A percentile compares a stretch with the other conserved stretches of the same genome.
Evolutionary conservation across 176 grass and related monocot species (phyloP).

Genomic region (Cymbopogon citratus): DNA sequence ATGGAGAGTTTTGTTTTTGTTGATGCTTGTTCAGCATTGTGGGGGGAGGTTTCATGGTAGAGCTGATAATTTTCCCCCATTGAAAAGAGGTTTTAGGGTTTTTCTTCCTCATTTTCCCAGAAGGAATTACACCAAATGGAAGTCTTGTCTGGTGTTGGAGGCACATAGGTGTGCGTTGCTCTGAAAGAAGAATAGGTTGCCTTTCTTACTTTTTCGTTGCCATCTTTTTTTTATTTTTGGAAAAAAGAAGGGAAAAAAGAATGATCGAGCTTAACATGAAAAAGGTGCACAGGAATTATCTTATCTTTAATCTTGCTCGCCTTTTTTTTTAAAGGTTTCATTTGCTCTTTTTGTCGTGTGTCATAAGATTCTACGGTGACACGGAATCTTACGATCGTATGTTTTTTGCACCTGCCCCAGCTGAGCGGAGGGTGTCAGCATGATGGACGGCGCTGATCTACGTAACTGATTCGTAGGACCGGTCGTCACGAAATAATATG

Average conservation of each 20-base stretch:
- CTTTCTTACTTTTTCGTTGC: conserved; percentile 28
- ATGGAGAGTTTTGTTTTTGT: conserved; percentile 26
- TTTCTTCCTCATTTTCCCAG: conserved; percentile 44
- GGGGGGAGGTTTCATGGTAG: conserved; percentile 38
- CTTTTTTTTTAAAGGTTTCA: neutral
- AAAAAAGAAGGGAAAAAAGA: conserved; percentile 23
- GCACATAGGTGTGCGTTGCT: conserved; percentile 40
- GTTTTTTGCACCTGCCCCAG: neutral
- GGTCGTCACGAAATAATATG: neutral
- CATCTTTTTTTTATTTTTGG: conserved; percentile 20
- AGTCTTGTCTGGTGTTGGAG: conserved; percentile 41
- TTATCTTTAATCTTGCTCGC: conserved; percentile 5
- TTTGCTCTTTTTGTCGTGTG: neutral
- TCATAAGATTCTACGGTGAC: neutral
- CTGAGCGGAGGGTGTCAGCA: neutral
- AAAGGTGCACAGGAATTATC: conserved; percentile 29
- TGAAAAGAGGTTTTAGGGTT: conserved; percentile 46
- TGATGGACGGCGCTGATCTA: conserved; percentile 19
- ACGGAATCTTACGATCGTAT: neutral
- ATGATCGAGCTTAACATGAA: conserved; percentile 40
- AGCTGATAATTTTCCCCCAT: conserved; percentile 21
- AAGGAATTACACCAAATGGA: conserved; percentile 36
- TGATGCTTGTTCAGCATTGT: conserved; percentile 33
- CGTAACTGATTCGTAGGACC: neutral
- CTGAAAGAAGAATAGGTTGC: conserved; percentile 45